A percentile compares a stretch with the other conserved stretches of the same genome.
Evolutionary conservation across 805 yeast species (phyloP).

Genomic region (Kazachstania martiniae): DNA sequence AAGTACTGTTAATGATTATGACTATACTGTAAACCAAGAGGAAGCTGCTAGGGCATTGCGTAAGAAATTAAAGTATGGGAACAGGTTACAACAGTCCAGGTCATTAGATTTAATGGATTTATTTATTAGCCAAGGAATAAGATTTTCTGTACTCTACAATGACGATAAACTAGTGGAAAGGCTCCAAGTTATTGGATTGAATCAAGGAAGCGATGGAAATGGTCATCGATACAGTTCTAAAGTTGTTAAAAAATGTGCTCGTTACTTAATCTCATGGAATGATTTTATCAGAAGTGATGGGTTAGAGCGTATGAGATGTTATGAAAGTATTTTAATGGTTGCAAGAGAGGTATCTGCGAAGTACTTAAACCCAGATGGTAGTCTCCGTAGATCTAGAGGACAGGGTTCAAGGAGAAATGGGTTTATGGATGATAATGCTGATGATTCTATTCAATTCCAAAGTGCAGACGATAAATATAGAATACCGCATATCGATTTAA

Average conservation of each 20-base stretch:
- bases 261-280: slow-evolving; percentile 59
- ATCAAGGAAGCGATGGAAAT: slow-evolving; percentile 9
- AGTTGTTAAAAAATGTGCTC: slow-evolving; percentile 34
- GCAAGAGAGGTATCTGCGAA: slow-evolving; percentile 7
- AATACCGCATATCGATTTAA: slow-evolving; percentile 60
- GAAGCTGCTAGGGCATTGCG: slow-evolving; percentile 91
- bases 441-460: slow-evolving; percentile 25
- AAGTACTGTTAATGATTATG: slow-evolving; percentile 12
- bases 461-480: slow-evolving; percentile 30
- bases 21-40: slow-evolving; percentile 27
- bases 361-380: not conserved
- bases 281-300: slow-evolving; percentile 35
- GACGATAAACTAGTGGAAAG: slow-evolving; percentile 62
- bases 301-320: slow-evolving; percentile 16
- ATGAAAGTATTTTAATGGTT: slow-evolving; percentile 13
- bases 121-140: slow-evolving; percentile 32
- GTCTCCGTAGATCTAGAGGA: not conserved
- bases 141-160: slow-evolving; percentile 40
- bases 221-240: slow-evolving; percentile 23
- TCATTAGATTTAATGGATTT: slow-evolving; percentile 55
- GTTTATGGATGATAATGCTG: slow-evolving; percentile 45
- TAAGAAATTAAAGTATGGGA: slow-evolving; percentile 83
- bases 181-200: slow-evolving; percentile 30
- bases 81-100: slow-evolving; percentile 47
- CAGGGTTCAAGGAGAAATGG: slow-evolving; percentile 6